These are phyloP conservation scores for Quercus tomentella DNA, from an alignment of 331 rosid genomes.

Conservation along the genomic window DNA sequence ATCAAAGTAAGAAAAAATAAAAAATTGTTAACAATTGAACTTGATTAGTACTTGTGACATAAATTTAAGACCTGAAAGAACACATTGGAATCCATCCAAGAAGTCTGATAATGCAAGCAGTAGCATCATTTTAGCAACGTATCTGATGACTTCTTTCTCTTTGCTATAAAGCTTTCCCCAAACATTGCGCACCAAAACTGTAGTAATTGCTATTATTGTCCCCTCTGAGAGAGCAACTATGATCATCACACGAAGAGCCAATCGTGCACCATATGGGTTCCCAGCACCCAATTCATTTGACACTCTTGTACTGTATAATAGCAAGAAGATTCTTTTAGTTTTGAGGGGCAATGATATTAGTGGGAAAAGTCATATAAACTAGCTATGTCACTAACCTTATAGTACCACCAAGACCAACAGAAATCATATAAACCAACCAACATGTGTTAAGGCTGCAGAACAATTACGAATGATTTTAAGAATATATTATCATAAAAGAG, in stretches of 20 bases:
- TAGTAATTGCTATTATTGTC: slow-evolving; percentile 19
- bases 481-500: no score
- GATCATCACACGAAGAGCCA: slow-evolving; percentile 44
- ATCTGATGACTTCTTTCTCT: slow-evolving; percentile 39
- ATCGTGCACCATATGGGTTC: slow-evolving; percentile 34
- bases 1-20: neutral
- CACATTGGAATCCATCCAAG: slow-evolving; percentile 61
- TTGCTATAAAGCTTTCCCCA: slow-evolving; percentile 58
- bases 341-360: neutral
- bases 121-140: slow-evolving; percentile 53
- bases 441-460: slow-evolving; percentile 53
- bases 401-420: slow-evolving; percentile 64
- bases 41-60: neutral
- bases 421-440: slow-evolving; percentile 60
- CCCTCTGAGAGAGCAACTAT: slow-evolving; percentile 35
- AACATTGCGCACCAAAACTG: slow-evolving; percentile 33
- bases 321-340: no score
- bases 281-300: slow-evolving; percentile 62
- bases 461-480: neutral
- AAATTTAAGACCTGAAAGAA: slow-evolving; percentile 51
- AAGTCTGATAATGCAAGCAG: slow-evolving; percentile 56
- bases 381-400: slow-evolving; percentile 40
- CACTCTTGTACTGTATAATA: slow-evolving; percentile 38
- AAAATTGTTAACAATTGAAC: neutral
- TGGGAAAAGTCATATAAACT: neutral